phyloP scores from a whole-genome alignment of 495 filamentous ascomycete genomes.

The Symbiotaphrina buchneri region DNA sequence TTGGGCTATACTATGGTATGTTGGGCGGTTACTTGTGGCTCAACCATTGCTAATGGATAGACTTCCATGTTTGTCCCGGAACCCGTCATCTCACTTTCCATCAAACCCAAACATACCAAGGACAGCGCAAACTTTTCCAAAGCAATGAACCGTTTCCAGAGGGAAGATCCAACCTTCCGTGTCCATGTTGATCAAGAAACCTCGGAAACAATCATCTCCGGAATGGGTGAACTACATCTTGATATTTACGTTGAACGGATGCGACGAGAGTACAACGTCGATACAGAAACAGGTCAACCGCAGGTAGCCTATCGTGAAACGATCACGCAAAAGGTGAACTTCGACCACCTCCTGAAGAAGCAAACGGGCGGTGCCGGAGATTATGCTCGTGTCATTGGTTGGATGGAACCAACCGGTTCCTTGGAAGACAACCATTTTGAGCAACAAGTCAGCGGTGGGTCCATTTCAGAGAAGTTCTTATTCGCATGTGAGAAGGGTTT shows the following conservation, averaged over 20 bases:
- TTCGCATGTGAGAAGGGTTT: conserved; percentile 95
- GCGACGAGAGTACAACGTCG: conserved; percentile 90
- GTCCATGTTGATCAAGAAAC: conserved; percentile 78
- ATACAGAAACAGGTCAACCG: conserved; percentile 85
- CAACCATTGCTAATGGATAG: conserved; percentile 2
- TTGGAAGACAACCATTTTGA: conserved; percentile 68
- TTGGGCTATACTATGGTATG: conserved; percentile 72
- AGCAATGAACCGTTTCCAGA: conserved; percentile 96
- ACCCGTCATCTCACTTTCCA: conserved; percentile 91
- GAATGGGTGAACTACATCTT: conserved; percentile 95
- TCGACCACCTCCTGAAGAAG: conserved; percentile 89
- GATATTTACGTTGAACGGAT: conserved; percentile 98
- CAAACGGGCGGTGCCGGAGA: conserved; percentile 94
- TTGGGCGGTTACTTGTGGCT: not conserved
- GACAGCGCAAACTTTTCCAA: conserved; percentile 91
- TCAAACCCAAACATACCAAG: conserved; percentile 87
- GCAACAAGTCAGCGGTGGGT: conserved; percentile 67
- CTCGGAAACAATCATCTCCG: conserved; percentile 90
- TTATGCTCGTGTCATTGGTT: conserved; percentile 83
- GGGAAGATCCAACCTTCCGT: conserved; percentile 95
- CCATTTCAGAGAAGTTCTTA: conserved; percentile 90
- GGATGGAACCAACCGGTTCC: conserved; percentile 60
- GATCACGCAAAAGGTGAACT: conserved; percentile 49
- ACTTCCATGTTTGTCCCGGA: conserved; percentile 98
- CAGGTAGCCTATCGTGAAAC: conserved; percentile 98